Conservation (phyloP, 768 basidiomycete genomes). For the Lyophyllum atratum region DNA sequence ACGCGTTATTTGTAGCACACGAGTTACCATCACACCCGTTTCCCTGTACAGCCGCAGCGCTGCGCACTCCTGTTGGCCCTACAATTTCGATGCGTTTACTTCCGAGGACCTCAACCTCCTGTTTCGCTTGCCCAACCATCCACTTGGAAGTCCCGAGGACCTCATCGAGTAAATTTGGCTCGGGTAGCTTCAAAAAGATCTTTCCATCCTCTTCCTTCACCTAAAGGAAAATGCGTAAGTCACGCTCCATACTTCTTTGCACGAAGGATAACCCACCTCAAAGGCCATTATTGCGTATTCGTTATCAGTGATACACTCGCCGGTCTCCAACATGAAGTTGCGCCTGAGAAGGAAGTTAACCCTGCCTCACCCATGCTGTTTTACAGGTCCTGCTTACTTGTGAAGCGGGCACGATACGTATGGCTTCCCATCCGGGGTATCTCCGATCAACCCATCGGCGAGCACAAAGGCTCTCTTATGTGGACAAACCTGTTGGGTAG, state of each 20-base stretch:
- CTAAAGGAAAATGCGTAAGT: not conserved
- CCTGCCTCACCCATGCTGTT: no score
- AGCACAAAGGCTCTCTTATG: slow-evolving; percentile 66
- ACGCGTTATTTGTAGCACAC: not conserved
- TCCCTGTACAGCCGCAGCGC: not conserved
- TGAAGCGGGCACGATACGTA: slow-evolving; percentile 33
- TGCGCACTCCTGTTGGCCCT: slow-evolving; percentile 7
- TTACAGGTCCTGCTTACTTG: slow-evolving; percentile 14
- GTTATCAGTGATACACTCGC: slow-evolving; percentile 59
- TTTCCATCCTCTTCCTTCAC: slow-evolving; percentile 24
- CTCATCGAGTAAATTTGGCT: slow-evolving; percentile 55
- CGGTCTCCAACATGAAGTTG: slow-evolving; percentile 58
- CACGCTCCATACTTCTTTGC: not conserved
- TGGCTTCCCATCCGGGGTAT: slow-evolving; percentile 54
- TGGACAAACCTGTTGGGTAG: slow-evolving; percentile 67
- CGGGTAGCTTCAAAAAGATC: slow-evolving; percentile 53
- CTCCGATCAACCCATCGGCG: slow-evolving; percentile 69
- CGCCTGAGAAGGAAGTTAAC: slow-evolving; percentile 56
- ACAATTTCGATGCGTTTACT: slow-evolving; percentile 34
- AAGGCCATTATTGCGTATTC: slow-evolving; percentile 65
- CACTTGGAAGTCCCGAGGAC: slow-evolving; percentile 67
- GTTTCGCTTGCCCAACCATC: slow-evolving; percentile 53
- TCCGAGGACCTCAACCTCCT: slow-evolving; percentile 40
- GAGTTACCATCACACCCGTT: not conserved
- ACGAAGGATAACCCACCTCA: slow-evolving; percentile 47